These are phyloP conservation scores for Hansfordia pulvinata DNA, from an alignment of 2,329 filamentous ascomycete species.

Conservation along the genomic window DNA sequence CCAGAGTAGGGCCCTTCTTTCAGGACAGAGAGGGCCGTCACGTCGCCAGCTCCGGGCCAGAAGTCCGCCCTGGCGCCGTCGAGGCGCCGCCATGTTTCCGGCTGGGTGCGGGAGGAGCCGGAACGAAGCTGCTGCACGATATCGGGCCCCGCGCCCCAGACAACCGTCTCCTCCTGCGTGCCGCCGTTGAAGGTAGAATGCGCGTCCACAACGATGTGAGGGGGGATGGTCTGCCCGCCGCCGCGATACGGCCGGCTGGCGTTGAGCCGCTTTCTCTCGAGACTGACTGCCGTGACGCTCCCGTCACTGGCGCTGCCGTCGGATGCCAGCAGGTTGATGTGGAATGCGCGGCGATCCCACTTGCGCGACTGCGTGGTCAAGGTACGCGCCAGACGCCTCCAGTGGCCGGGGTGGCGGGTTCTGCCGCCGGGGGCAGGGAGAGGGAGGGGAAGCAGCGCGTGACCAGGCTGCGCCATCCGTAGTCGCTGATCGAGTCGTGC, in stretches of 20 bases:
- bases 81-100: slow-evolving; percentile 22
- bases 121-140: slow-evolving; percentile 27
- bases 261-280: too few species aligned
- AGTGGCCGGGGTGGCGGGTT: slow-evolving; percentile 13
- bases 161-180: slow-evolving; percentile 26
- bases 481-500: slow-evolving; percentile 21
- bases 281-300: too few species aligned
- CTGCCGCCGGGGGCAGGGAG: slow-evolving; percentile 13
- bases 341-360: slow-evolving; percentile 34
- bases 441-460: slow-evolving; percentile 28
- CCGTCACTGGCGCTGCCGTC: slow-evolving; percentile 7
- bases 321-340: slow-evolving; percentile 17
- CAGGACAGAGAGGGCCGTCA: slow-evolving; percentile 31
- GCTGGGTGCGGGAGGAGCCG: slow-evolving; percentile 7
- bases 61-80: slow-evolving; percentile 25
- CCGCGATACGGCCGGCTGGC: too few species aligned
- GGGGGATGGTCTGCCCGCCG: slow-evolving; percentile 20
- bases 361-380: slow-evolving; percentile 36
- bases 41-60: slow-evolving; percentile 30
- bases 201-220: slow-evolving; percentile 34
- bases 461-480: slow-evolving; percentile 37
- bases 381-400: slow-evolving; percentile 25
- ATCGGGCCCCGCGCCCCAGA: slow-evolving; percentile 38
- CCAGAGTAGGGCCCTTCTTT: slow-evolving; percentile 13
- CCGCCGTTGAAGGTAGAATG: slow-evolving; percentile 18